These are phyloP conservation scores for Hevea brasiliensis DNA, from an alignment of 345 rosid genomes.

Conservation along the genomic window DNA sequence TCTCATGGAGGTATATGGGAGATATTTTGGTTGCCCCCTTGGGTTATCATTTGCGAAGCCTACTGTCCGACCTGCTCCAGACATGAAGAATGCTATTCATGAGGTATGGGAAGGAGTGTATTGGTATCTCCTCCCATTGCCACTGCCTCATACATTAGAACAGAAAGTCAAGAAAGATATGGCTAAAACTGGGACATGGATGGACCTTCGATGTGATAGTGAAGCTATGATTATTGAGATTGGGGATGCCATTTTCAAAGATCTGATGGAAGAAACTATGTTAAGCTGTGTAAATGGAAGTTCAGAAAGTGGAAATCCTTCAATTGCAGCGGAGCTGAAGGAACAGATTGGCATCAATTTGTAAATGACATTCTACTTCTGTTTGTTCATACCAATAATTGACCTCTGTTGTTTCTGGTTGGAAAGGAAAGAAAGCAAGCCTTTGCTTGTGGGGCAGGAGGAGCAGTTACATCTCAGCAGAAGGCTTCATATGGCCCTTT, in stretches of 20 bases:
- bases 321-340: conserved; percentile 30
- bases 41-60: conserved; percentile 54
- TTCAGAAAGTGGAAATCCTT: conserved; percentile 20
- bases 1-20: conserved; percentile 57
- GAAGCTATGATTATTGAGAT: conserved; percentile 48
- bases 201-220: conserved; percentile 52
- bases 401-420: not conserved
- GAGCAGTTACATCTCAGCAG: not conserved
- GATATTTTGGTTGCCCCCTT: conserved; percentile 47
- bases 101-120: conserved; percentile 66
- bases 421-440: conserved; percentile 5
- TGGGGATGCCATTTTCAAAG: conserved; percentile 58
- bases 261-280: conserved; percentile 56
- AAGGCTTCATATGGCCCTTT: not conserved
- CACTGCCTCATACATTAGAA: conserved; percentile 67
- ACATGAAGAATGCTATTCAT: conserved; percentile 40
- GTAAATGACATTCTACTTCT: conserved; percentile 6
- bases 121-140: conserved; percentile 69
- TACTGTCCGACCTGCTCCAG: conserved; percentile 41
- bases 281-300: conserved; percentile 31
- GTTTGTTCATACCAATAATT: not conserved
- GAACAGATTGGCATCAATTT: conserved; percentile 32
- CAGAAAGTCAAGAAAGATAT: conserved; percentile 73
- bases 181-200: conserved; percentile 61
- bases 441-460: conserved; percentile 7